Evolutionary conservation across 306 rosid genomes (phyloP).

Genomic region (Ammopiptanthus mongolicus): DNA sequence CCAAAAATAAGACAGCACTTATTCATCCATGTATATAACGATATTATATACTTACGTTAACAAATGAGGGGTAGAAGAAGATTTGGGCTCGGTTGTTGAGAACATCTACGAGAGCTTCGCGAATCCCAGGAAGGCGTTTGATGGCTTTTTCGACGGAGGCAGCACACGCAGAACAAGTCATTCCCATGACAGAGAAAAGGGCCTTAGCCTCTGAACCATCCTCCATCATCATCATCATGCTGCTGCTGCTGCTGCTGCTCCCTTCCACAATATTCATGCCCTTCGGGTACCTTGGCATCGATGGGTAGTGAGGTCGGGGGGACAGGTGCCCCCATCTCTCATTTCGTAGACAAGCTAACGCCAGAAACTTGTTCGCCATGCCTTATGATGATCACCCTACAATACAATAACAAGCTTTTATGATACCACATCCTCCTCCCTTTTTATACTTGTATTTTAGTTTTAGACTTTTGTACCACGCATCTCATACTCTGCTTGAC

Average conservation of each 20-base stretch:
- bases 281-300: constrained; percentile 57
- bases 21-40: too few relatives aligned
- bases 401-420: too few relatives aligned
- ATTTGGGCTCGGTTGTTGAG: constrained; percentile 62
- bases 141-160: constrained; percentile 61
- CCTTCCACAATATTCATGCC: constrained; percentile 24
- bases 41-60: constrained; percentile 36
- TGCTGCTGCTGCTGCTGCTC: background rate
- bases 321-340: constrained; percentile 3
- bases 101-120: constrained; percentile 57
- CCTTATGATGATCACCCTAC: background rate
- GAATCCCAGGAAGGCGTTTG: constrained; percentile 68
- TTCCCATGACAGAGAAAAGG: constrained; percentile 53
- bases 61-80: constrained; percentile 44
- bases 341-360: constrained; percentile 35
- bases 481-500: too few relatives aligned
- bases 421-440: background rate
- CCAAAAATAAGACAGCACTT: too few relatives aligned
- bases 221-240: background rate
- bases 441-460: background rate
- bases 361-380: constrained; percentile 44
- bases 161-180: constrained; percentile 71
- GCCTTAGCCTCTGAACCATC: constrained; percentile 25
- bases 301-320: constrained; percentile 55
- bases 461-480: background rate